Base-by-base conservation (phyloP, 139 green algal genomes). In the Monoraphidium neglectum region DNA sequence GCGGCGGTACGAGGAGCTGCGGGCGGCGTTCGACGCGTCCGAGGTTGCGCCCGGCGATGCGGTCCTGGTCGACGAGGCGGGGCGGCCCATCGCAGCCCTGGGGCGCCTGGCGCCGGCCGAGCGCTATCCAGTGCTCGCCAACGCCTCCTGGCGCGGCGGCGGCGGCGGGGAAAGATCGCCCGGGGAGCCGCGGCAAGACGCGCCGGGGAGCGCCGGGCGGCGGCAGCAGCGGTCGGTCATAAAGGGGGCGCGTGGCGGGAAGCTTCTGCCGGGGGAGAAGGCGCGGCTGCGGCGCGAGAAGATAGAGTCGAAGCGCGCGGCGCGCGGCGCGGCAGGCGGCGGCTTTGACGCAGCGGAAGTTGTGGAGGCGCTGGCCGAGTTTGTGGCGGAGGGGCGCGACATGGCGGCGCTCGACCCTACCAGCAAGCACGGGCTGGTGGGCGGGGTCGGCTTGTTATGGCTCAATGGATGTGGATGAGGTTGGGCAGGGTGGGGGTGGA, bases 231-330 rank as follows among this genome's bases (percentile, higher is more conserved):
- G 36, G 35, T 73, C 47, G 23, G 13, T 53, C 15, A 61, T 66
- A 0, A 72, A 71, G 72, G 81, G 84, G 36, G 84, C 81, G 1
- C 36, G 69, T 32, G 46, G 30, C 40, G 84, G 84, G 3, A 73
- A 84, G 75, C 78, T 89, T 53, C 62, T 76, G 63, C 84, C 84
- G 13, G 84, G 84, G 0, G 84, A 87, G 59, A 87, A 87, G 68
- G 84, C 84, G 78, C 36, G 73, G 40, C 76, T 89, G 8, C 68
- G 76, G 28, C 74, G 67, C 35, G 78, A 83, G 26, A 86, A 86
- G 72, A 82, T 85, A 1, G 32, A 80, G 67, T 81, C 85, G 21
- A 87, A 87, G 81, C 76, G 85, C 28, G 61, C 70, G 1, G 76
- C 74, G 2, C 54, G 85, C 0, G 74, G 75, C 26, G 43, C 16